A percentile compares a stretch with the other conserved stretches of the same genome.
Evolutionary conservation across 495 filamentous ascomycete species (phyloP).

Genomic region (Penicillium turbatum): DNA sequence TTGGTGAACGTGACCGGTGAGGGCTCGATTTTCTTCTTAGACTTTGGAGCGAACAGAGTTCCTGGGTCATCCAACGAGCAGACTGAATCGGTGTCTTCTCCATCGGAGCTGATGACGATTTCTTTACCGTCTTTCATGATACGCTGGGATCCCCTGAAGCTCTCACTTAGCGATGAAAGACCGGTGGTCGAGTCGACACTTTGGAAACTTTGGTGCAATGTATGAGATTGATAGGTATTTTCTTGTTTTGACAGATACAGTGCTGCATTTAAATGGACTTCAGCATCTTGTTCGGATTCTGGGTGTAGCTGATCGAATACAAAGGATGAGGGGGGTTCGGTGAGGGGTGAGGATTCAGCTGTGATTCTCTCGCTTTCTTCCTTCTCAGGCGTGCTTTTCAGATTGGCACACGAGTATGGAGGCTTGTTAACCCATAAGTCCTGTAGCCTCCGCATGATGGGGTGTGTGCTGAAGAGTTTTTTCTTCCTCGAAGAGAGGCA

Average conservation of each 20-base stretch:
- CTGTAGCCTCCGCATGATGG: slow-evolving; percentile 29
- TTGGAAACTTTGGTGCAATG: slow-evolving; percentile 16
- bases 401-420: slow-evolving; percentile 11
- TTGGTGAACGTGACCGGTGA: slow-evolving; percentile 6
- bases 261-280: slow-evolving; percentile 17
- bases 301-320: slow-evolving; percentile 17
- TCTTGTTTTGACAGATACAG: slow-evolving; percentile 11
- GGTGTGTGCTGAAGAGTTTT: slow-evolving; percentile 8
- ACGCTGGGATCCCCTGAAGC: slow-evolving; percentile 35
- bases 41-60: slow-evolving; percentile 31
- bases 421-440: slow-evolving; percentile 41
- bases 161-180: slow-evolving; percentile 19
- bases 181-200: slow-evolving; percentile 11
- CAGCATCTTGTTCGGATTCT: slow-evolving; percentile 14
- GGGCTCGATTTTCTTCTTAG: slow-evolving; percentile 13
- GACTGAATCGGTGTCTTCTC: slow-evolving; percentile 59
- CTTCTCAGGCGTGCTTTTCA: slow-evolving; percentile 8
- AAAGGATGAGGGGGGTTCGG: slow-evolving; percentile 31
- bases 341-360: slow-evolving; percentile 29
- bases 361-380: background rate
- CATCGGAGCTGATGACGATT: slow-evolving; percentile 65
- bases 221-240: background rate
- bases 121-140: slow-evolving; percentile 46
- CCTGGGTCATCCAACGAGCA: slow-evolving; percentile 44
- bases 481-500: background rate